Evolutionary conservation across 441 rosid genomes (phyloP).

Genomic region (Erodium chrysanthum): DNA sequence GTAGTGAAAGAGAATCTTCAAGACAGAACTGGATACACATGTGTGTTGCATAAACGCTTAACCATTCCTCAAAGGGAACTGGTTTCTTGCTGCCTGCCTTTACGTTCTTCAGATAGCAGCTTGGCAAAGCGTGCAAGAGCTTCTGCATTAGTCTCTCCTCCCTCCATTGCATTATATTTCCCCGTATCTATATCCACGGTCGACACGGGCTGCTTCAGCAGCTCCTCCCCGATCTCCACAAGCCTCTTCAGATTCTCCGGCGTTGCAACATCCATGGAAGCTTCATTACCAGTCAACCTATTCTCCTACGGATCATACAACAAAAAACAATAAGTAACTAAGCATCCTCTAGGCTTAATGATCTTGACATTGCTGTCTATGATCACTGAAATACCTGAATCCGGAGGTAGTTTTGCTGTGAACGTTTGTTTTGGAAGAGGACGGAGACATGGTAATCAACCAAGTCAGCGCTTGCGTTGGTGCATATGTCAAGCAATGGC

Average conservation of each 20-base stretch:
- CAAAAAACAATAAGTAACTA: not conserved
- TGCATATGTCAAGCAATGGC: slow-evolving; percentile 1
- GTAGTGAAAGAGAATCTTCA: too few relatives aligned
- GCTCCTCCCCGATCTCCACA: not conserved
- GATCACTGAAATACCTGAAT: not conserved
- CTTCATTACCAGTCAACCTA: not conserved
- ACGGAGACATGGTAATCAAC: not conserved
- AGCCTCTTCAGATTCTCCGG: slow-evolving; percentile 2
- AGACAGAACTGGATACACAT: too few relatives aligned
- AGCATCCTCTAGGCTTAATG: not conserved
- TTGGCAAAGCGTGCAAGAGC: slow-evolving; percentile 24
- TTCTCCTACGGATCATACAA: not conserved
- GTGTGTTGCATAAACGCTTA: too few relatives aligned
- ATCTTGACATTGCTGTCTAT: too few relatives aligned
- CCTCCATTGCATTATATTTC: slow-evolving; percentile 11
- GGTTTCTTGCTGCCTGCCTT: not conserved
- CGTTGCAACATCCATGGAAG: not conserved
- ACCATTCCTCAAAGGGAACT: not conserved
- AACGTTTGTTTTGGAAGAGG: not conserved
- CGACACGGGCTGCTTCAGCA: not conserved
- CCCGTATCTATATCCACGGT: slow-evolving; percentile 12
- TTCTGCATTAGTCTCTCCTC: slow-evolving; percentile 22
- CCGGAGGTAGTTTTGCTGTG: not conserved
- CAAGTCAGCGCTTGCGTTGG: slow-evolving; percentile 5
- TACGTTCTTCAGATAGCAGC: slow-evolving; percentile 17